These are phyloP conservation scores for Cytospora piceae DNA, from an alignment of 2,329 filamentous ascomycete species.

Conservation along the genomic window DNA sequence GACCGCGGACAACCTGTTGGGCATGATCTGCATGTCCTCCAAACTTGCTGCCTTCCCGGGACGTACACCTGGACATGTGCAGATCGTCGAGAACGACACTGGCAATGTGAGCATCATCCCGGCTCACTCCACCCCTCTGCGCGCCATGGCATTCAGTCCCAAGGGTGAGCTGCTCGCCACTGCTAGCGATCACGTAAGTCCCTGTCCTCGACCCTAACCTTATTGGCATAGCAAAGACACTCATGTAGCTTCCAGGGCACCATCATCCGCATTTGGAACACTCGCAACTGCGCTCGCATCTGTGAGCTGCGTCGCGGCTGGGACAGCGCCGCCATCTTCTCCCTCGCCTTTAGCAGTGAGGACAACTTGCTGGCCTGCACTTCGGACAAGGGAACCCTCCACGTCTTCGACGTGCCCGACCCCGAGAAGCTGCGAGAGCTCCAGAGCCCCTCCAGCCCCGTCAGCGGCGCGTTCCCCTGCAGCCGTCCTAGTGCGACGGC, in stretches of 20 bases:
- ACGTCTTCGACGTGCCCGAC: constrained; percentile 85
- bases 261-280: constrained; percentile 82
- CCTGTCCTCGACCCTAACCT: neutral
- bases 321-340: constrained; percentile 85
- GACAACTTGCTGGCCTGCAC: constrained; percentile 84
- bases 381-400: constrained; percentile 94
- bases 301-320: constrained; percentile 87
- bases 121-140: constrained; percentile 79
- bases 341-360: constrained; percentile 82
- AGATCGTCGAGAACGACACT: constrained; percentile 77
- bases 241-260: constrained; percentile 64
- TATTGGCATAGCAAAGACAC: neutral
- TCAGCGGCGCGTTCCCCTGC: constrained; percentile 30
- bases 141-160: constrained; percentile 77
- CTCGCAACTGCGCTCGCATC: constrained; percentile 76
- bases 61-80: constrained; percentile 84
- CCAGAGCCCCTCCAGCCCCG: constrained; percentile 26
- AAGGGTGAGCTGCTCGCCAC: constrained; percentile 85
- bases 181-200: constrained; percentile 75
- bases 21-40: constrained; percentile 76
- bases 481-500: constrained; percentile 32
- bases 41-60: constrained; percentile 83
- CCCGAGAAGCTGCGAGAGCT: constrained; percentile 45
- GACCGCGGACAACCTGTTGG: constrained; percentile 82
- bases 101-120: constrained; percentile 92